Evolutionary conservation across 805 yeast genomes (phyloP), one percentile per base, ranked within the genome.

Genomic region (Vanderwaltozyma polyspora): DNA sequence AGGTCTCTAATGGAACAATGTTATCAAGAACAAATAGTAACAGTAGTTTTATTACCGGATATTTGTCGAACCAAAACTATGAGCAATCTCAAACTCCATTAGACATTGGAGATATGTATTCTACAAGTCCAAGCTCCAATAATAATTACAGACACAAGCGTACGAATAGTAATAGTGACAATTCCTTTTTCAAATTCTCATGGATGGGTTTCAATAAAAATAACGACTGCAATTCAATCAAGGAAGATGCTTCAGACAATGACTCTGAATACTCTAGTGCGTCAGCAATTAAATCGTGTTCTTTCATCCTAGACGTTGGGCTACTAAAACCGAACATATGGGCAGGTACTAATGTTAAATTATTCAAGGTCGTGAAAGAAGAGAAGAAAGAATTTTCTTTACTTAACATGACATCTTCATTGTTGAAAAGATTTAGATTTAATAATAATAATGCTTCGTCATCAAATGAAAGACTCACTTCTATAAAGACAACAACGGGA

Each of bases 351-450:
- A 42, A 57, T 13, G 57, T 77, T 13, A 62, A 51, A 41, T 60
- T 77, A 31, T 77, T 79, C 52, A 62, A 60, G 26, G 60, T 76
- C 8, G 63, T 58, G 39, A 62, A 55, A 30, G 53, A 56, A 4
- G 57, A 51, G n/a, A 57, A 56, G 22, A 62, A 55, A 26, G 66
- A 60, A 36, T 53, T 51, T 18, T 69, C 74, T 5, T 49, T 64
- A 11, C 49, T 62, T 17, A 67, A 64, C 38, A 56, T 64, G 53
- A 56, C 61, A 5, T 62, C 63, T 8, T 52, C 57, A 6, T 40
- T 65, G 32, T 44, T 65, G 46, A 62, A 52, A 32, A 54, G 57
- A 34, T 55, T 64, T 22, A 57, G 61, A 37, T 43, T 64, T 29
- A 52, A 55, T 33, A 33, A 28, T 29, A 30, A 33, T 18, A 30